These are phyloP conservation scores for Fistulinella cinereoalba DNA, from an alignment of 1,284 basidiomycete species.

Conservation along the genomic window DNA sequence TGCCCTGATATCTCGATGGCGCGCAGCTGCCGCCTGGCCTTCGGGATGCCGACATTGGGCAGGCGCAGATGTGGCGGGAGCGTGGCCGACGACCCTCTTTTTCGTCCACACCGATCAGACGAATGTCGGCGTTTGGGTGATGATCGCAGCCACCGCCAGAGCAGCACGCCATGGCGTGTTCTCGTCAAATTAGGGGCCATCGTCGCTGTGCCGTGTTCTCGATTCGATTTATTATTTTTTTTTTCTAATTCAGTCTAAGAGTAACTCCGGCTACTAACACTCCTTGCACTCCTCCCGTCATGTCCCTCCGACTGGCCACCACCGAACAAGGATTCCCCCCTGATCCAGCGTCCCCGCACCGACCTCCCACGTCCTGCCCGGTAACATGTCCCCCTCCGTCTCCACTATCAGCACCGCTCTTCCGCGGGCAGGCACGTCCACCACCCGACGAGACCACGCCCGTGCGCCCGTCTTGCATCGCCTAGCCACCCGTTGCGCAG, in stretches of 20 bases:
- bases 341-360: too few species aligned
- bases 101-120: neutral
- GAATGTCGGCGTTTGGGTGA: constrained; percentile 6
- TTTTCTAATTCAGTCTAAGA: constrained; percentile 30
- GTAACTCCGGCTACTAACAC: constrained; percentile 32
- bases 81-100: constrained; percentile 1
- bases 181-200: too few species aligned
- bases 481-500: too few species aligned
- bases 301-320: constrained; percentile 15
- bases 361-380: constrained; percentile 6
- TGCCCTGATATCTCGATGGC: constrained; percentile 13
- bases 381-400: too few species aligned
- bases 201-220: too few species aligned
- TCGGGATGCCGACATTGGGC: constrained; percentile 20
- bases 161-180: too few species aligned
- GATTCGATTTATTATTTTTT: constrained; percentile 33
- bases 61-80: constrained; percentile 1
- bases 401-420: constrained; percentile 13
- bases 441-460: too few species aligned
- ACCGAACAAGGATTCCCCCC: constrained; percentile 1
- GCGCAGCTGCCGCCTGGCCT: neutral
- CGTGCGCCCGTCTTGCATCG: neutral
- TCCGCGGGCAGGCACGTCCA: too few species aligned
- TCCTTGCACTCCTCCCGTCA: constrained; percentile 32
- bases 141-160: too few species aligned